Evolutionary conservation across 371 early-diverging fungal genomes (phyloP).

Genomic region (Mortierella sp.): DNA sequence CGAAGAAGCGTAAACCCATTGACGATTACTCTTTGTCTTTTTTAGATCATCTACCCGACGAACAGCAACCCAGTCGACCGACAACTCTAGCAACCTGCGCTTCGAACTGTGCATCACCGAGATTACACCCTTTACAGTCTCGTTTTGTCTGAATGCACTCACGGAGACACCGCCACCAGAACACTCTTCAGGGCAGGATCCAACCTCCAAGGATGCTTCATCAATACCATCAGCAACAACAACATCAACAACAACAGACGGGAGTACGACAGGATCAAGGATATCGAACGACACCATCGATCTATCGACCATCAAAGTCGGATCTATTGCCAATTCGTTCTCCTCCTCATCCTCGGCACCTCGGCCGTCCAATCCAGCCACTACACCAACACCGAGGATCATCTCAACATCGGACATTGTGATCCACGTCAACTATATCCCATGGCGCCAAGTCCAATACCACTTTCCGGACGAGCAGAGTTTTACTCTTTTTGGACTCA

Average conservation of each 20-base stretch:
- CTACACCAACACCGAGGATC: conserved; percentile 41
- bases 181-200: conserved; percentile 8
- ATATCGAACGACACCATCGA: conserved; percentile 21
- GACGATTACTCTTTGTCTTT: background rate
- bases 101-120: conserved; percentile 58
- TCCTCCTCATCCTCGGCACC: conserved; percentile 28
- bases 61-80: conserved; percentile 17
- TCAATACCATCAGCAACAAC: conserved; percentile 7
- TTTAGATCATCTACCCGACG: conserved; percentile 28
- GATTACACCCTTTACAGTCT: conserved; percentile 56
- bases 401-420: conserved; percentile 55
- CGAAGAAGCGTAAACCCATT: background rate
- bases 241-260: background rate
- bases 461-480: conserved; percentile 56
- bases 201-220: background rate
- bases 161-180: conserved; percentile 30
- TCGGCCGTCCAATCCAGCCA: conserved; percentile 8
- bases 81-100: conserved; percentile 42
- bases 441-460: conserved; percentile 55
- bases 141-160: conserved; percentile 53
- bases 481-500: conserved; percentile 50
- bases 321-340: conserved; percentile 26
- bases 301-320: conserved; percentile 45
- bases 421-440: conserved; percentile 56
- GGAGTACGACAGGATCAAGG: conserved; percentile 1